A percentile compares a stretch with the other conserved stretches of the same genome.
These are phyloP conservation scores for Punctularia strigosozonata DNA, from an alignment of 768 basidiomycete genomes.

Conservation along the genomic window DNA sequence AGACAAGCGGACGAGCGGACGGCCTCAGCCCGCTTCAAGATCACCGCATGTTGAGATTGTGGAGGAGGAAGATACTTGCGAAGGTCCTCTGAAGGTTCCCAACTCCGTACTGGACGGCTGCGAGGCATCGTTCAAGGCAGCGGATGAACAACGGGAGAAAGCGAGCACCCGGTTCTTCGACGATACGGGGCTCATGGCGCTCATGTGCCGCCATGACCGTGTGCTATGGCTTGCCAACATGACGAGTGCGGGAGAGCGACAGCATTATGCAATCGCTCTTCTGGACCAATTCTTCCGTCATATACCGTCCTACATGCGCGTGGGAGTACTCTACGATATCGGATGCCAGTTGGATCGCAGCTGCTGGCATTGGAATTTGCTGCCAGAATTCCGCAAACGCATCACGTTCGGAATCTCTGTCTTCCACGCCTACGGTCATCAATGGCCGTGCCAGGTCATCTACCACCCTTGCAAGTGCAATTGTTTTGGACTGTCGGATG, in stretches of 20 bases:
- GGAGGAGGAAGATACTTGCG: background rate
- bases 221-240: slow-evolving; percentile 27
- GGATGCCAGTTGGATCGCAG: slow-evolving; percentile 25
- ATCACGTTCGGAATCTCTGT: slow-evolving; percentile 17
- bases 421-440: slow-evolving; percentile 24
- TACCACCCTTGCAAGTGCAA: slow-evolving; percentile 20
- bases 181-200: slow-evolving; percentile 23
- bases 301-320: slow-evolving; percentile 18
- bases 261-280: slow-evolving; percentile 24
- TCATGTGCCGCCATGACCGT: slow-evolving; percentile 27
- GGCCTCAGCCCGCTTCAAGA: too few relatives aligned
- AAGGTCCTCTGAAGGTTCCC: slow-evolving; percentile 13
- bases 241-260: slow-evolving; percentile 24
- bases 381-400: background rate
- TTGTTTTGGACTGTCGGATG: slow-evolving; percentile 22
- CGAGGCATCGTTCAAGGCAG: slow-evolving; percentile 19
- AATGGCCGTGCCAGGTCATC: slow-evolving; percentile 22
- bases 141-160: slow-evolving; percentile 19
- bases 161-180: slow-evolving; percentile 17
- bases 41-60: too few relatives aligned
- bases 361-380: slow-evolving; percentile 4
- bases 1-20: too few relatives aligned
- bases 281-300: slow-evolving; percentile 17
- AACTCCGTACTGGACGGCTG: slow-evolving; percentile 24
- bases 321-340: slow-evolving; percentile 20